Conservation (phyloP, 1,139 yeast genomes). For the Pichia kudriavzevii region DNA sequence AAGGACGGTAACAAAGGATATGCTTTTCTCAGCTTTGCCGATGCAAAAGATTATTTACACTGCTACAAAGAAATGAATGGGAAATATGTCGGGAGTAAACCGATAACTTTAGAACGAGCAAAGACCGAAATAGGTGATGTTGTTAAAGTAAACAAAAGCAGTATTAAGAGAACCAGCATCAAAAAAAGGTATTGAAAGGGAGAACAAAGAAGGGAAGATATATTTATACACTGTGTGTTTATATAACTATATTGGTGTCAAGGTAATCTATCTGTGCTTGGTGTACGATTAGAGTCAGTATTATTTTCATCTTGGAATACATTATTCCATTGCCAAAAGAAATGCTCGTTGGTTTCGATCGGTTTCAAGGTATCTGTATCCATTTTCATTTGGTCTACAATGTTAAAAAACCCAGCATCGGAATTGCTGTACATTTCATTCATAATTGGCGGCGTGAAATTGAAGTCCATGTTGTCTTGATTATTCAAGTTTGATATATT, state of each 20-base stretch:
- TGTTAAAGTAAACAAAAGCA: constrained; percentile 8
- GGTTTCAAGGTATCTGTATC: constrained; percentile 6
- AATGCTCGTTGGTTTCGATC: constrained; percentile 7
- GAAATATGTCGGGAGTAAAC: constrained; percentile 67
- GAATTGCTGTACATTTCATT: background rate
- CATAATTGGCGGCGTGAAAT: background rate
- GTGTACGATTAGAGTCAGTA: too few relatives aligned
- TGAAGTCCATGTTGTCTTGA: background rate
- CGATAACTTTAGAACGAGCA: constrained; percentile 64
- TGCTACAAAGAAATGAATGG: constrained; percentile 76
- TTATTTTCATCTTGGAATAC: constrained; percentile 4
- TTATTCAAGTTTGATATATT: background rate
- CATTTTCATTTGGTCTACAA: constrained; percentile 9
- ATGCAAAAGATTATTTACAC: constrained; percentile 53
- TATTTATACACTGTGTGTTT: too few relatives aligned
- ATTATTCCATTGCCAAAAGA: constrained; percentile 14
- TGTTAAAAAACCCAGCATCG: constrained; percentile 10
- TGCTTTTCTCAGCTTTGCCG: constrained; percentile 62
- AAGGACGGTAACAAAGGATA: constrained; percentile 45
- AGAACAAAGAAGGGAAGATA: too few relatives aligned
- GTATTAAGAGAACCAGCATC: background rate
- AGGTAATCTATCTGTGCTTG: too few relatives aligned
- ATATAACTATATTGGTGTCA: too few relatives aligned
- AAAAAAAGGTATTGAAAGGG: too few relatives aligned
- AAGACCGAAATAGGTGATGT: constrained; percentile 28